Percentiles rank a stretch among this genome's conserved stretches.
These are phyloP conservation scores for Marasmius sp. DNA, from an alignment of 1,284 basidiomycete species.

Conservation along the genomic window DNA sequence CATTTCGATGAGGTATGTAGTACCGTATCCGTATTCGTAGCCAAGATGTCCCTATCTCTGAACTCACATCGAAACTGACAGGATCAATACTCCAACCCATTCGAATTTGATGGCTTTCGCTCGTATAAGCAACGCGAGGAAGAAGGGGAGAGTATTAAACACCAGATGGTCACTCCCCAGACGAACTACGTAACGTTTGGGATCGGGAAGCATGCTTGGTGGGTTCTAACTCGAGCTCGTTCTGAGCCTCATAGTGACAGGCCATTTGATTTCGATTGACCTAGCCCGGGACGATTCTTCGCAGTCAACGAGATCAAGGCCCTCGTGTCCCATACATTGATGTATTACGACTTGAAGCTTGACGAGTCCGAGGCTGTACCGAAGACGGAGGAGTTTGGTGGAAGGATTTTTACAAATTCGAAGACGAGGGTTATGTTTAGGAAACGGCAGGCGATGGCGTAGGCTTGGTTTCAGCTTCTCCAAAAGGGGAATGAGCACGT, in stretches of 20 bases:
- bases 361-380: not conserved
- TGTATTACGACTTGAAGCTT: not conserved
- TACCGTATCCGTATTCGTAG: not conserved
- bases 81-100: not conserved
- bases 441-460: not conserved
- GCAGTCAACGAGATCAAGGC: not conserved
- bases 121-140: not conserved
- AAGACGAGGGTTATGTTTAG: not conserved
- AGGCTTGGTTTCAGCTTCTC: too few relatives aligned
- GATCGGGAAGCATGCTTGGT: not conserved
- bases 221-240: not conserved
- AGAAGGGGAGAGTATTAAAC: not conserved
- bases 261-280: not conserved
- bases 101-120: not conserved
- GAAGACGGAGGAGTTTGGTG: not conserved
- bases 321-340: not conserved
- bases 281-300: not conserved
- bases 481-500: too few relatives aligned
- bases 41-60: not conserved
- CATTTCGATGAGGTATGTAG: not conserved
- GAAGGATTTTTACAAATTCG: not conserved
- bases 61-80: not conserved
- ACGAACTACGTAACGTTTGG: not conserved
- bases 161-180: slow-evolving; percentile 1
- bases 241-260: not conserved